Base-by-base conservation (phyloP, 129 eudicot genomes). In the Pulicaria dysenterica region DNA sequence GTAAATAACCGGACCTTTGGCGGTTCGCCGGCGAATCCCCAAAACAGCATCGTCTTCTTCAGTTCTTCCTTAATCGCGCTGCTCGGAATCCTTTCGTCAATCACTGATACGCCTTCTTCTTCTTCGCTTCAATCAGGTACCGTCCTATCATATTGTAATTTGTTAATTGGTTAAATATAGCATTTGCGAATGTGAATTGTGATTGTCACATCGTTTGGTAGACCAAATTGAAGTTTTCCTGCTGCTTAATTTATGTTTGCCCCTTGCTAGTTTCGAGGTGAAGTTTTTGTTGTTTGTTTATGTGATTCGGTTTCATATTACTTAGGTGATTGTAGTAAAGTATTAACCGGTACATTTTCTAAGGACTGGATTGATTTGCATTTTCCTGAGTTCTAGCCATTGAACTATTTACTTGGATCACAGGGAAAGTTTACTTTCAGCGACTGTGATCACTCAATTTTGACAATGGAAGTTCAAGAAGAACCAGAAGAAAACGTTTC, bases 381-480 rank as follows among this genome's bases (percentile, higher is more conserved):
- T 34, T 45, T 76, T 44, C 39, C 19, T 16, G 65, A 73, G 51
- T 61, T 36, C 31, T 64, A 62, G 71, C 48, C 13, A 2, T 10
- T n/a, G 13, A 39, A n/a, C 19, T 5, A 13, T 50, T 53, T 34
- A 3, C 16, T 63, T 38, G 17, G 65, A 46, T 58, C 19, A 36
- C 65, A 43, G 80, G 77, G 54, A n/a, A 12, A 14, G 7, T 57
- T 37, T 47, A 19, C n/a, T 38, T 24, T 8, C 46, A 64, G 45
- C 38, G 40, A 12, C 54, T 8, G 37, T 42, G 19, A 44, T 49
- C 47, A 51, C 34, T 67, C 39, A 10, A 62, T 54, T 62, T 61
- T 69, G 41, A 44, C 34, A n/a, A 86, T 83, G 91, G 91, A 78
- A 78, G 84, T 61, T 38, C 64, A 56, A 10, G 83, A 81, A 75